Evolutionary conservation across 164 flowering plant species (phyloP), one percentile per base, ranked within the genome.

Genomic region (Tetracentron sinense): DNA sequence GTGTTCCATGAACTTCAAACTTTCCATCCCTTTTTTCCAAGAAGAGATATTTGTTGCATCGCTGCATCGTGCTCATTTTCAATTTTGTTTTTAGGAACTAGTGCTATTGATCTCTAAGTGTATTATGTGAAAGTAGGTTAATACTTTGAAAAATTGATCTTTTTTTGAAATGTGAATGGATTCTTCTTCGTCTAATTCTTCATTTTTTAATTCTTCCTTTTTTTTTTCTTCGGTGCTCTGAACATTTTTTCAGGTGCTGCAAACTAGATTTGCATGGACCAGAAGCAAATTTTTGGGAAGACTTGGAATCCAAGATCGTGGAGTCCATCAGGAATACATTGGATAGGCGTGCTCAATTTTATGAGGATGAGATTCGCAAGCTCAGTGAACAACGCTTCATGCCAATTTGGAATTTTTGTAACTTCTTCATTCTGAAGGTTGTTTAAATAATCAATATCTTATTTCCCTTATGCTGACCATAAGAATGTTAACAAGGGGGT

Each of bases 321-420:
- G 99, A 94, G 66, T 88, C 82, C 62, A 78, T 91, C 53, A 83
- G 87, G 63, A 89, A 88, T 77, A 91, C 97, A 47, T 78, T 94
- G 78, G 99, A 94, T 74, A 86, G 82, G 66, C 90, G 99, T 38
- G 83, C 84, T 29, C 97, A 91, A 64, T 91, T 94, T 77, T 94
- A 91, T 64, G 99, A 94, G 81, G 99, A 94, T 69, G 99, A 94
- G 82, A 82, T 94, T 61, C 96, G 97, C 65, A 94, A 89, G 81
- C 87, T 91, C 63, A 91, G 89, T 67, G 99, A 94, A 74, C 96
- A 85, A 63, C 90, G 99, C 25, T 77, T 84, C 64, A 91, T 85
- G 96, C 97, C 99, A 27, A 76, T 84, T 16, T 94, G 97, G 99
- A 94, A 85, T 76, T 91, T 94, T 70, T 94, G 97, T 65, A 91